phyloP scores from a whole-genome alignment of 176 grass and related monocot species.

The Musa troglodytarum region DNA sequence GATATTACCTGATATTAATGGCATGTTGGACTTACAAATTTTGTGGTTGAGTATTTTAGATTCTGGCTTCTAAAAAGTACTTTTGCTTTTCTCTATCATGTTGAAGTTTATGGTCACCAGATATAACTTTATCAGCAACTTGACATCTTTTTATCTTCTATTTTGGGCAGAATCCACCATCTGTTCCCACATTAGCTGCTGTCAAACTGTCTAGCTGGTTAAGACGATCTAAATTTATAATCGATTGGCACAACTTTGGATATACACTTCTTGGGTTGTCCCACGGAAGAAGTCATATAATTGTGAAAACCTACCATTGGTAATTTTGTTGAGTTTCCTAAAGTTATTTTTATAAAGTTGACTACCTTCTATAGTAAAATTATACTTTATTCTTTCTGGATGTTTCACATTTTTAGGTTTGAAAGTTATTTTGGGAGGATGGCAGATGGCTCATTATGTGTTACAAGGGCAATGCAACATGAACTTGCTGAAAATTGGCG shows the following conservation, averaged over 20 bases:
- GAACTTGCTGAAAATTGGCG: constrained; percentile 98
- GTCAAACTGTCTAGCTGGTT: constrained; percentile 83
- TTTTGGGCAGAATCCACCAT: constrained; percentile 76
- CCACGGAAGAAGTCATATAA: constrained; percentile 73
- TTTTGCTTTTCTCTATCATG: not conserved
- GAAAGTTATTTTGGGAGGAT: constrained; percentile 78
- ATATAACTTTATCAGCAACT: not conserved
- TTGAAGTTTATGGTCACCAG: not conserved
- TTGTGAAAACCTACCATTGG: constrained; percentile 88
- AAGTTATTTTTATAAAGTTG: constrained; percentile 1
- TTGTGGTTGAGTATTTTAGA: not conserved
- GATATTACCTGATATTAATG: too few relatives aligned
- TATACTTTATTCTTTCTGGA: not conserved
- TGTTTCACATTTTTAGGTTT: constrained; percentile 50
- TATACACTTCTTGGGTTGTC: constrained; percentile 89
- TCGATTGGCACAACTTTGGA: constrained; percentile 98
- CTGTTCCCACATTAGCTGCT: constrained; percentile 85
- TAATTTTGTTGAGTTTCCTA: constrained; percentile 17
- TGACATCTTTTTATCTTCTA: constrained; percentile 23
- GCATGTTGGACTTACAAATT: not conserved
- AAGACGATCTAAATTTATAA: constrained; percentile 74
- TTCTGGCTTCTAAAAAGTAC: not conserved
- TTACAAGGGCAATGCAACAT: constrained; percentile 95
- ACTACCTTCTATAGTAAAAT: not conserved
- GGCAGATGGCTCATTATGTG: constrained; percentile 79